Evolutionary conservation across 441 rosid species (phyloP).

Genomic region (Raphanus hybrid): DNA sequence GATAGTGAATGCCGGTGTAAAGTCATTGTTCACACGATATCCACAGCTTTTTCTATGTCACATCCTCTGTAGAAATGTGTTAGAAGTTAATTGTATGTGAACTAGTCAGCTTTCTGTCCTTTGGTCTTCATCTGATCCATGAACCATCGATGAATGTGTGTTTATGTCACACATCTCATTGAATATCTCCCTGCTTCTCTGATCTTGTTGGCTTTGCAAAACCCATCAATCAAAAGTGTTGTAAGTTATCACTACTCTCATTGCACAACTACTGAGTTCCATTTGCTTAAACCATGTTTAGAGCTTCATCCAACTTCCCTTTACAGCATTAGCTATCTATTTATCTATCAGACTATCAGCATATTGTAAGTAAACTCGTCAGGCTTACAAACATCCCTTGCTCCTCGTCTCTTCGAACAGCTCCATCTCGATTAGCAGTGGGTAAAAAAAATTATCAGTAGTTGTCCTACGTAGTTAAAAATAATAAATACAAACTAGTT

Average conservation of each 20-base stretch:
- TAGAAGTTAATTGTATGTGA: slow-evolving; percentile 82
- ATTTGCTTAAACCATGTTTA: slow-evolving; percentile 65
- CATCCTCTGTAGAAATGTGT: slow-evolving; percentile 74
- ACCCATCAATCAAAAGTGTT: slow-evolving; percentile 82
- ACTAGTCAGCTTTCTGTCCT: slow-evolving; percentile 62
- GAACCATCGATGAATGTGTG: slow-evolving; percentile 83
- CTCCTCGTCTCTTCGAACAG: no score
- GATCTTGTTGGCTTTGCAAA: slow-evolving; percentile 75
- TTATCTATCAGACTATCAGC: slow-evolving; percentile 56
- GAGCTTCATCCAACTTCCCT: slow-evolving; percentile 74
- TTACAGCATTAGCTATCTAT: slow-evolving; percentile 68
- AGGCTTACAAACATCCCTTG: no score
- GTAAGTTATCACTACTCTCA: slow-evolving; percentile 65
- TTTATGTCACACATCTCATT: slow-evolving; percentile 92
- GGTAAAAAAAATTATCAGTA: no score
- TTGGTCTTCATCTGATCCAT: slow-evolving; percentile 90
- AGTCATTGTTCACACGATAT: slow-evolving; percentile 77
- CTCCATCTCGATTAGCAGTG: no score
- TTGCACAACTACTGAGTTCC: slow-evolving; percentile 77
- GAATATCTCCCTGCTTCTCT: slow-evolving; percentile 81
- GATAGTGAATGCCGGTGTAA: no score
- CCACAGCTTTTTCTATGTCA: slow-evolving; percentile 80
- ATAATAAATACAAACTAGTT: no score
- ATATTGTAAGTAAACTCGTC: slow-evolving; percentile 50
- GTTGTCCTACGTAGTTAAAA: no score